Conservation (phyloP, 2,329 filamentous ascomycete species). For the Colletotrichum sp. region DNA sequence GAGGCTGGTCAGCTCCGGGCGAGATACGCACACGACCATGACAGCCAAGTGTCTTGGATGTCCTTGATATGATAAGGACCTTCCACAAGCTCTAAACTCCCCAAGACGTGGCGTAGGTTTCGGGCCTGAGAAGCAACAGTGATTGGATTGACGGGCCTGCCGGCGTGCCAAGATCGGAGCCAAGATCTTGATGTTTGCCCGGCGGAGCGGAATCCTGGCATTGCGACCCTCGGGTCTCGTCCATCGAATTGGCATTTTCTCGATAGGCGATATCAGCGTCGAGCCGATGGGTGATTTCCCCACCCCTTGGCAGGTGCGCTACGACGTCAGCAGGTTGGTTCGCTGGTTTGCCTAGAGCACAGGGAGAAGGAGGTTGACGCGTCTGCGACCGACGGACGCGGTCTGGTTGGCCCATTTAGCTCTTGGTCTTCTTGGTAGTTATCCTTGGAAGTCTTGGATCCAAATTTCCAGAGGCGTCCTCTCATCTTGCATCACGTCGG, state of each 20-base stretch:
- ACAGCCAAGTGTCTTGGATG: slow-evolving; percentile 1
- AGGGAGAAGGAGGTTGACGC: background rate
- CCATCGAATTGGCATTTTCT: background rate
- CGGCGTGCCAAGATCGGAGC: background rate
- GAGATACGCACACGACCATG: background rate
- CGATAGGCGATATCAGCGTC: background rate
- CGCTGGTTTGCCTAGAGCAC: background rate
- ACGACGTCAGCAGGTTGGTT: background rate
- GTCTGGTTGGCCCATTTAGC: background rate
- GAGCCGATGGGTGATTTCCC: background rate
- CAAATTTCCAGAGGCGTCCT: too few relatives aligned
- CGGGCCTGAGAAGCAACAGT: rapidly evolving
- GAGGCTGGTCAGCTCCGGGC: background rate
- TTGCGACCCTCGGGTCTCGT: background rate
- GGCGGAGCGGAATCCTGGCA: background rate
- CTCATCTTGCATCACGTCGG: background rate
- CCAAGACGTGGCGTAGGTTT: background rate
- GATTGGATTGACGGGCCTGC: background rate
- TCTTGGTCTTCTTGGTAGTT: background rate
- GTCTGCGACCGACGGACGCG: background rate
- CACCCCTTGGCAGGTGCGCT: background rate
- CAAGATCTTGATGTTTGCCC: background rate
- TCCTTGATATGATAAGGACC: background rate
- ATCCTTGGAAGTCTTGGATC: background rate
- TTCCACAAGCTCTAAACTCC: background rate